These are phyloP conservation scores for Symbiodinium natans DNA, from an alignment of 73 alveolate species.

Conservation along the genomic window DNA sequence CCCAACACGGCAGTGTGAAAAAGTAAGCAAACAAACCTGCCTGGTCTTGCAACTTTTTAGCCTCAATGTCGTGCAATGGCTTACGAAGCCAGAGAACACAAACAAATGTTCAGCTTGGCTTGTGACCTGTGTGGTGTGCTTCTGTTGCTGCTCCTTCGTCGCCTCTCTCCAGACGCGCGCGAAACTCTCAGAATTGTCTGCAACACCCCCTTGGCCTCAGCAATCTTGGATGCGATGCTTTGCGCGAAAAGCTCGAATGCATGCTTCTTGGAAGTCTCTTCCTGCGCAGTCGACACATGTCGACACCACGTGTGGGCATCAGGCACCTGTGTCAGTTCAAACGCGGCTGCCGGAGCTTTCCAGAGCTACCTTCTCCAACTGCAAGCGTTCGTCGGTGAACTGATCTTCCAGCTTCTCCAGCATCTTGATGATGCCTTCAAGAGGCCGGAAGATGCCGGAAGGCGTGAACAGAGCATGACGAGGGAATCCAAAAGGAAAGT, in stretches of 20 bases:
- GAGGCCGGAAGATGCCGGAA: too few species aligned
- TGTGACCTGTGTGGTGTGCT: not conserved
- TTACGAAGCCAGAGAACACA: too few species aligned
- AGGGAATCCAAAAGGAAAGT: too few species aligned
- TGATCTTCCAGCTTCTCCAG: conserved; percentile 78
- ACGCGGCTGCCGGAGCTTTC: too few species aligned
- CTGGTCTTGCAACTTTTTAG: conserved; percentile 43
- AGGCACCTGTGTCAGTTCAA: too few species aligned
- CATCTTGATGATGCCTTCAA: conserved; percentile 21
- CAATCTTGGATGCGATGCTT: conserved; percentile 3
- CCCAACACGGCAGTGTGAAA: not conserved
- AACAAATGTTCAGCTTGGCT: too few species aligned
- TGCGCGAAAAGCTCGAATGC: not conserved
- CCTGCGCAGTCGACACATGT: conserved; percentile 21
- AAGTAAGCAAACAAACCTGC: not conserved
- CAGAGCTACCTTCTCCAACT: not conserved
- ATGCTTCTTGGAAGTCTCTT: conserved; percentile 39
- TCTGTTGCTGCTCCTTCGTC: not conserved
- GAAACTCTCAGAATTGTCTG: too few species aligned
- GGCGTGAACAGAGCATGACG: too few species aligned
- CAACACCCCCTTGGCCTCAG: conserved; percentile 15
- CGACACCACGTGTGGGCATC: too few species aligned
- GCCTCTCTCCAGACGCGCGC: not conserved
- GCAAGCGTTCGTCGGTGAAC: conserved; percentile 49
- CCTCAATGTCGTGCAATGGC: not conserved